Percentiles rank a stretch among this genome's conserved stretches.
These are phyloP conservation scores for Termitomyces sp. DNA, from an alignment of 768 basidiomycete species.

Conservation along the genomic window DNA sequence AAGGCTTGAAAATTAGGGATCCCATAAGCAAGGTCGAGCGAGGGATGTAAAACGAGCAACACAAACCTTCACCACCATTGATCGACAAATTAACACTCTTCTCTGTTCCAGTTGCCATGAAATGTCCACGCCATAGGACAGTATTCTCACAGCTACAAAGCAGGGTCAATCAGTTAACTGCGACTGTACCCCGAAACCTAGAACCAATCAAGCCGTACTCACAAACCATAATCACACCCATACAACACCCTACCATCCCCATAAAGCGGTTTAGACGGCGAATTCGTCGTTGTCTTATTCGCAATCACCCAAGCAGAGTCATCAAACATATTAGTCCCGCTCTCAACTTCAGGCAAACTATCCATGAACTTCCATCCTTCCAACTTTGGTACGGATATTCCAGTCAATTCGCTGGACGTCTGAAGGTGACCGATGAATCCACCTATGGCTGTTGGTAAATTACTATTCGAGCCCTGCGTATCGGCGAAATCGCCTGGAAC, in stretches of 20 bases:
- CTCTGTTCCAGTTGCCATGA: constrained; percentile 56
- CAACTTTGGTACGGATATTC: constrained; percentile 46
- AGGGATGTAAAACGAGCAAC: neutral
- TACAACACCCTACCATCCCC: constrained; percentile 78
- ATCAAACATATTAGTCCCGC: constrained; percentile 36
- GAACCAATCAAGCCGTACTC: constrained; percentile 21
- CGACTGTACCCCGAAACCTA: neutral
- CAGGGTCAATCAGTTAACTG: neutral
- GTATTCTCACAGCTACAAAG: constrained; percentile 74
- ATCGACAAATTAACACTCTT: constrained; percentile 71
- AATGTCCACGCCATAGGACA: constrained; percentile 82
- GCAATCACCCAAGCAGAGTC: constrained; percentile 66
- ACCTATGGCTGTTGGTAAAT: constrained; percentile 29
- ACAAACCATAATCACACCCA: constrained; percentile 88
- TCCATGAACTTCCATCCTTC: constrained; percentile 72
- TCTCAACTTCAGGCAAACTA: constrained; percentile 67
- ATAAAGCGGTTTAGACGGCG: constrained; percentile 64
- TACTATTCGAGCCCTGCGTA: neutral
- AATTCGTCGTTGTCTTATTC: constrained; percentile 71
- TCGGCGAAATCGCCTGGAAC: constrained; percentile 29
- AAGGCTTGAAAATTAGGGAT: constrained; percentile 48
- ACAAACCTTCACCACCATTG: constrained; percentile 72
- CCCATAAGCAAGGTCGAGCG: neutral
- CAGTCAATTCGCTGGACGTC: constrained; percentile 22
- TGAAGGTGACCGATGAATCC: constrained; percentile 47